Conservation (phyloP, 768 basidiomycete species). For the Hygrocybe coccinea region DNA sequence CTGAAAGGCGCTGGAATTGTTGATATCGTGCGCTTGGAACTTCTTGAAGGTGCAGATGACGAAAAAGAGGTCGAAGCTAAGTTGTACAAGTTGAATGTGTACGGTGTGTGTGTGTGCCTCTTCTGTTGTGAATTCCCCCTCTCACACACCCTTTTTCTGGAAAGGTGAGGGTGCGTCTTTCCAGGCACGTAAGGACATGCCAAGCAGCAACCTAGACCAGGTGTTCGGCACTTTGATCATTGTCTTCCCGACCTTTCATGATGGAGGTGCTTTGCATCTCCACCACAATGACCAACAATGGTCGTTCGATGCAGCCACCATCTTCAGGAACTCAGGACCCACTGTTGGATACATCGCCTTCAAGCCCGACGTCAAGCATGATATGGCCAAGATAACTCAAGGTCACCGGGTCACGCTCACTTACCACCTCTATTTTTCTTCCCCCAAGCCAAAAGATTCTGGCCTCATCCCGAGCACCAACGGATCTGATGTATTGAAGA, state of each 20-base stretch:
- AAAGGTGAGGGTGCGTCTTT: constrained; percentile 45
- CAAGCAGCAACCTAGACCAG: constrained; percentile 25
- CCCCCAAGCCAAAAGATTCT: background rate
- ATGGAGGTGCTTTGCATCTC: constrained; percentile 42
- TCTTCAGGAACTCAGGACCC: background rate
- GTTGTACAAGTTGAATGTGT: constrained; percentile 37
- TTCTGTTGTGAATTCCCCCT: no score
- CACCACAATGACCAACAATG: constrained; percentile 31
- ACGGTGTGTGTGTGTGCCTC: no score
- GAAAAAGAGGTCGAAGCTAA: constrained; percentile 20
- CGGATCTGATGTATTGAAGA: background rate
- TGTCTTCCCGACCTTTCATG: constrained; percentile 42
- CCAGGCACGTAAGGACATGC: constrained; percentile 48
- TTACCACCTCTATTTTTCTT: constrained; percentile 35
- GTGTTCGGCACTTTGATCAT: constrained; percentile 53
- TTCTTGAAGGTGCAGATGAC: background rate
- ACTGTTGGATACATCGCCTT: constrained; percentile 45
- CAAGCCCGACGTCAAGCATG: constrained; percentile 39
- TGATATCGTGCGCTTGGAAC: background rate
- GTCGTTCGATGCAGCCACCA: constrained; percentile 28
- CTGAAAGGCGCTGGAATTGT: background rate
- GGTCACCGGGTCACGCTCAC: constrained; percentile 43
- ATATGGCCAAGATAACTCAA: constrained; percentile 32
- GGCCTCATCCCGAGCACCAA: background rate
- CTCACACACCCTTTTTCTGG: no score